A percentile compares a stretch with the other conserved stretches of the same genome.
These are phyloP conservation scores for Silene vulgaris DNA, from an alignment of 179 eudicot genomes.

Conservation along the genomic window DNA sequence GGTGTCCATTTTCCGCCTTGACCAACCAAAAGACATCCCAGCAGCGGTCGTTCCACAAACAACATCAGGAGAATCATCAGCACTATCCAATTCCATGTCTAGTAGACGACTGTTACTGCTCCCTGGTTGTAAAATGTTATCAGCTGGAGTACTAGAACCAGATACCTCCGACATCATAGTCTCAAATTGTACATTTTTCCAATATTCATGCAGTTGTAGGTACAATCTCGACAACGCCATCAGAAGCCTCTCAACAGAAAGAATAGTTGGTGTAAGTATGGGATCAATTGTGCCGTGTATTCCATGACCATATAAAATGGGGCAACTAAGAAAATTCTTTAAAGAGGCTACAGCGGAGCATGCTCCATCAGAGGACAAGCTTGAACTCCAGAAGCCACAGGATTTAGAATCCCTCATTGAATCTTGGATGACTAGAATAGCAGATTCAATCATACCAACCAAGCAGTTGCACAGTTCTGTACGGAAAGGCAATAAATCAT, in stretches of 20 bases:
- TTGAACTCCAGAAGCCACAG: slow-evolving; percentile 41
- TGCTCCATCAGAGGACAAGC: slow-evolving; percentile 42
- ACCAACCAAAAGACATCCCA: slow-evolving; percentile 34
- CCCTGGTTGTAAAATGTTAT: slow-evolving; percentile 28
- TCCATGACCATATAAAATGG: slow-evolving; percentile 42
- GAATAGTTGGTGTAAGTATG: slow-evolving; percentile 35
- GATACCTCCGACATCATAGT: slow-evolving; percentile 30
- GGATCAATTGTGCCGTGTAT: slow-evolving; percentile 33
- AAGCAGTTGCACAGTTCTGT: slow-evolving; percentile 45
- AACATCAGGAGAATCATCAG: slow-evolving; percentile 51
- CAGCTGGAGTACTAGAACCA: slow-evolving; percentile 31
- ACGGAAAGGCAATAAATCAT: slow-evolving; percentile 40
- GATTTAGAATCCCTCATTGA: slow-evolving; percentile 32
- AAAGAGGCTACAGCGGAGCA: slow-evolving; percentile 40
- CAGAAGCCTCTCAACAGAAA: slow-evolving; percentile 58
- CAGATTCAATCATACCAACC: slow-evolving; percentile 53
- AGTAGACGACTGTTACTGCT: slow-evolving; percentile 41
- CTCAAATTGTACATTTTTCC: slow-evolving; percentile 34
- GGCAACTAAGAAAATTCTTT: slow-evolving; percentile 55
- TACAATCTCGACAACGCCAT: slow-evolving; percentile 49
- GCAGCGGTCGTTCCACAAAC: slow-evolving; percentile 36
- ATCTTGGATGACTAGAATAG: slow-evolving; percentile 49
- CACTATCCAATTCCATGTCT: slow-evolving; percentile 80
- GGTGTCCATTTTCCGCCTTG: slow-evolving; percentile 53
- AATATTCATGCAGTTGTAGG: slow-evolving; percentile 40